Evolutionary conservation across 805 yeast genomes (phyloP), one percentile per base, ranked within the genome.

Genomic region (Yamadazyma olivae): DNA sequence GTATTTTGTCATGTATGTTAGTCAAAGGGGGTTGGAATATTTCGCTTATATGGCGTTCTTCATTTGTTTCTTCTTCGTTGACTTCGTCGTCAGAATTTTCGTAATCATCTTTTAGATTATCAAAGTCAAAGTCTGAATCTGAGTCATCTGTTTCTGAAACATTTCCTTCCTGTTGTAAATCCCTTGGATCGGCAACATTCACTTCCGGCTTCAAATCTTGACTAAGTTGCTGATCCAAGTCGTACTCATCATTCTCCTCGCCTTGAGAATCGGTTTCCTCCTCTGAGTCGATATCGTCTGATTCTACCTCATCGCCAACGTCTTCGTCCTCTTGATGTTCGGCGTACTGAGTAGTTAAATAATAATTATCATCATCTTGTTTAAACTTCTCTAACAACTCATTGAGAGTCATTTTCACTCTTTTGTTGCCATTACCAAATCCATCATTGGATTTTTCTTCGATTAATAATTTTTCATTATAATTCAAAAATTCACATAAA

Each of bases 321-420:
- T 33, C 38, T 3, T 13, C 33, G 2, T 27, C 31, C 5, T 35
- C 47, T 1, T 45, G 51, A n/a, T 43, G 46, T 26, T 53, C 56
- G 39, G 73, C 73, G 49, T 83, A 83, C 45, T 83, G 90, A 0
- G 90, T 83, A 1, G 90, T 83, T 52, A 83, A 60, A 45, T 83
- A 83, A 38, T 73, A 66, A 20, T 36, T 22, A 17, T 45, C 49
- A 13, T 74, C 75, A 1, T 75, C 79, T 3, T 47, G 30, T 19
- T 52, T 37, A 18, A 80, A 46, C 40, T 57, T 62, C 0, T 56
- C 50, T 35, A 80, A 53, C 31, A 83, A 67, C 14, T 77, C 76
- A 0, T 50, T 49, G 40, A 83, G 65, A 2, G 60, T 54, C 76
- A 81, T 68, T 36, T 67, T 67, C 12, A 68, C 54, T 43, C 89